Conservation (phyloP, 1,284 basidiomycete genomes). For the Xanthoconium separans region DNA sequence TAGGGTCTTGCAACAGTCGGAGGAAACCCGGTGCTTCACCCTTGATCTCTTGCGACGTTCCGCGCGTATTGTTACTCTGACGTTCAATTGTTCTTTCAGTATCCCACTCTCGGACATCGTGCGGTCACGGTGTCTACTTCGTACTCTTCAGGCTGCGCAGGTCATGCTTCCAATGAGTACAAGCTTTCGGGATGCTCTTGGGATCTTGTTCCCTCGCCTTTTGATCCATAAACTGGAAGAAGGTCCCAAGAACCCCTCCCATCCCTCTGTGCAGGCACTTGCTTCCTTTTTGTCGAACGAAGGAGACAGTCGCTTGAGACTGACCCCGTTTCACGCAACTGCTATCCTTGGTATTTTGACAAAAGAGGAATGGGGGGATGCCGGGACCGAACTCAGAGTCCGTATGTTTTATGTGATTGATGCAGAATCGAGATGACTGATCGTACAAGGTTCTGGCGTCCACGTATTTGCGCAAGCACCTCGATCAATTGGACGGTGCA, state of each 20-base stretch:
- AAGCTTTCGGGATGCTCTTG: constrained; percentile 27
- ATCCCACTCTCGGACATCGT: constrained; percentile 36
- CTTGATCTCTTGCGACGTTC: constrained; percentile 43
- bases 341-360: constrained; percentile 37
- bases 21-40: constrained; percentile 48
- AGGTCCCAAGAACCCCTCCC: constrained; percentile 25
- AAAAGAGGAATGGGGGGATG: constrained; percentile 37
- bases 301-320: constrained; percentile 28
- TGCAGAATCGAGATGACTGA: constrained; percentile 9
- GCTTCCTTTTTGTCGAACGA: constrained; percentile 26
- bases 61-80: constrained; percentile 38
- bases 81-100: constrained; percentile 48
- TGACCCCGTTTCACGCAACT: constrained; percentile 26
- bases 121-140: constrained; percentile 41
- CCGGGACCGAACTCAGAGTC: constrained; percentile 33
- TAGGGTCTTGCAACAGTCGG: constrained; percentile 39
- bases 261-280: constrained; percentile 16
- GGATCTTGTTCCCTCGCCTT: constrained; percentile 32
- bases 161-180: constrained; percentile 18
- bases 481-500: constrained; percentile 20
- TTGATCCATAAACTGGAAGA: constrained; percentile 33
- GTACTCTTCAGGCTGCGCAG: constrained; percentile 36
- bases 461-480: constrained; percentile 26
- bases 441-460: constrained; percentile 20
- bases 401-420: constrained; percentile 8